Base-by-base conservation (phyloP, 441 rosid species). In the Sinapis alba region DNA sequence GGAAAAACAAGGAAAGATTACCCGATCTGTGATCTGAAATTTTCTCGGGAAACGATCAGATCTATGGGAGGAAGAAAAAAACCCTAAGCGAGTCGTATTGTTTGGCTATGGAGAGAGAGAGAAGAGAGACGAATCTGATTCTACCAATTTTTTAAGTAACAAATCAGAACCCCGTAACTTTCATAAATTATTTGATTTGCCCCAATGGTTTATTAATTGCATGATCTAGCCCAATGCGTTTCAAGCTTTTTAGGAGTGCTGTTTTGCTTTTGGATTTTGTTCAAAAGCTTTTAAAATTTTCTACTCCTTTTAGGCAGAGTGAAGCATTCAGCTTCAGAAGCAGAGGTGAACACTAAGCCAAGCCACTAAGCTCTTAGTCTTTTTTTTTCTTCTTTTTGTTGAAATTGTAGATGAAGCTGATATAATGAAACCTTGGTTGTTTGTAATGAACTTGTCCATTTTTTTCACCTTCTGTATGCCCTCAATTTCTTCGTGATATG, bases 11-110 rank as follows among this genome's bases (percentile, higher is more conserved):
- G 10, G 38, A 27, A 34, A 18, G 19, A 65, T 73, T 72, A 84
- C 82, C 81, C 11, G 62, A 88, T 85, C 85, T 68, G 74, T 56
- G 68, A 69, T 71, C 59, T 53, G 23, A 18, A 62, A 51, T 36
- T 36, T 72, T 72, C 36, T 0, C 18, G 56, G 53, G 64, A 21
- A 65, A 62, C 1, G 74, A 83, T 80, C 81, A 77, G 93, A 90
- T 90, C 91, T 80, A 30, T 30, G 32, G 32, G 32, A 28, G 32
- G 32, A 7, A 28, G 32, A 7, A 28, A 28, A 7, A 77, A 83
- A 63, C 85, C 81, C 79, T 74, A 69, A 61, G 38, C 41, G 43
- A 70, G n/a, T 30, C 62, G 27, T 75, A 68, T 21, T 43, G 10
- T 24, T 76, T 64, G 71, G 75, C 19, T 60, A 71, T 68, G 59